Evolutionary conservation across 441 rosid species (phyloP).

Genomic region (Jatropha podagrica): DNA sequence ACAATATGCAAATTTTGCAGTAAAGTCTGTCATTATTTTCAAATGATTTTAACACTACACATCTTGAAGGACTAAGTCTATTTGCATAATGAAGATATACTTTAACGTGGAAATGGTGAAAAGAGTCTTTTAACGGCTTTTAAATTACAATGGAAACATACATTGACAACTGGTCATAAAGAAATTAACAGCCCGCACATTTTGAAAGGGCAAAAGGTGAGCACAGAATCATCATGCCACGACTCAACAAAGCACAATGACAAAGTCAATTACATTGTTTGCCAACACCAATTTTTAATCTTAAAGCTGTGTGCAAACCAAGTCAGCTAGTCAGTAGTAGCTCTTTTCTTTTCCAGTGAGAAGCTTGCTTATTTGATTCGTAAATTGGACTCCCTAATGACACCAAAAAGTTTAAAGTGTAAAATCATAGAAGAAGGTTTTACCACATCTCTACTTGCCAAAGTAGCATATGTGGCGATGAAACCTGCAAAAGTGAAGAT

Average conservation of each 20-base stretch:
- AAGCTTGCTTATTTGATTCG: not conserved
- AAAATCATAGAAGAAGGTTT: conserved; percentile 25
- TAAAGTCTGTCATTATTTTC: not conserved
- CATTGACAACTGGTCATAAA: not conserved
- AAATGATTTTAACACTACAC: not conserved
- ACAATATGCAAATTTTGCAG: not conserved
- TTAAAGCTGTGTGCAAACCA: conserved; percentile 4
- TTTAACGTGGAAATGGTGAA: not conserved
- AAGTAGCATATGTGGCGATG: conserved; percentile 80
- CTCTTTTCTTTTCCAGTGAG: not conserved
- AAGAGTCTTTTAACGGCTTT: not conserved
- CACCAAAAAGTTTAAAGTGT: not conserved
- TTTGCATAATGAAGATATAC: not conserved
- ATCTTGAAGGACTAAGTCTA: not conserved
- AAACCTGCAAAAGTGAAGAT: conserved; percentile 50
- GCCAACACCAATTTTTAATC: not conserved
- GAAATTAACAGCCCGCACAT: not conserved
- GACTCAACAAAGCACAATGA: not conserved
- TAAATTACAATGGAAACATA: not conserved
- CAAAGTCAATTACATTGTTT: not conserved
- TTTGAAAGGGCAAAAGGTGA: not conserved
- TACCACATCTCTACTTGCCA: conserved; percentile 89
- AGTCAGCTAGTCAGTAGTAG: not conserved
- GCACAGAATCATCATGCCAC: not conserved
- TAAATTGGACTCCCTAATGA: conserved; percentile 2